These are phyloP conservation scores for Starmera stellimalicola DNA, from an alignment of 1,139 yeast species.

Conservation along the genomic window DNA sequence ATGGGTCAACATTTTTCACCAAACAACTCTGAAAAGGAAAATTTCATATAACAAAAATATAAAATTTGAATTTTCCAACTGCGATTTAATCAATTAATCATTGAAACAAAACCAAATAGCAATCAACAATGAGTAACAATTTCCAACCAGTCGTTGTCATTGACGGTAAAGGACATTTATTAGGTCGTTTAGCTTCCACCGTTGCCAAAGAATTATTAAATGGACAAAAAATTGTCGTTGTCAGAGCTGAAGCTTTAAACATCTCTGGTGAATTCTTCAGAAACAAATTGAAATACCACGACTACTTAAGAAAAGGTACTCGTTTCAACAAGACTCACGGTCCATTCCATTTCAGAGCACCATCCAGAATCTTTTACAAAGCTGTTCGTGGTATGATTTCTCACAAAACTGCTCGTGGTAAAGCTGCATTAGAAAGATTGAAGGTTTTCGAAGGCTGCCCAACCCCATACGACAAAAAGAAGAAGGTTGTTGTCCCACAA, in stretches of 20 bases:
- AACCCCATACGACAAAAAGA: conserved; percentile 99
- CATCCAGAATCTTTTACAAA: conserved; percentile 99
- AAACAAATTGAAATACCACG: conserved; percentile 99
- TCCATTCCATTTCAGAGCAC: conserved; percentile 99
- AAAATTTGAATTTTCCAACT: no score
- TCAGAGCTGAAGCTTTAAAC: conserved; percentile 97
- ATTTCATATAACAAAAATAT: neutral
- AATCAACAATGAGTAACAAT: conserved; percentile 69
- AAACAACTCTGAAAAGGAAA: no score
- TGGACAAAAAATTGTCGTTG: conserved; percentile 97
- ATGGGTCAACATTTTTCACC: no score
- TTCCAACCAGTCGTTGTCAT: conserved; percentile 93
- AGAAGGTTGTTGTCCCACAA: conserved; percentile 99
- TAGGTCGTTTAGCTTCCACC: conserved; percentile 99
- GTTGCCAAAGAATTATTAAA: conserved; percentile 97
- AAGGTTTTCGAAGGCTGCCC: conserved; percentile 99
- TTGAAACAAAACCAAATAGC: no score
- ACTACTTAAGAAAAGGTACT: conserved; percentile 98
- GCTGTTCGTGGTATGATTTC: conserved; percentile 99
- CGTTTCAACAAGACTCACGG: conserved; percentile 98
- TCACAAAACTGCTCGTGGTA: conserved; percentile 99
- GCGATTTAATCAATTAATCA: no score
- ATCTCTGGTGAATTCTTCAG: conserved; percentile 99
- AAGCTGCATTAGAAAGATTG: conserved; percentile 98
- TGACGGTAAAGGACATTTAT: conserved; percentile 99